phyloP scores from a whole-genome alignment of 2,329 filamentous ascomycete species.

The Fusarium veterinarium region DNA sequence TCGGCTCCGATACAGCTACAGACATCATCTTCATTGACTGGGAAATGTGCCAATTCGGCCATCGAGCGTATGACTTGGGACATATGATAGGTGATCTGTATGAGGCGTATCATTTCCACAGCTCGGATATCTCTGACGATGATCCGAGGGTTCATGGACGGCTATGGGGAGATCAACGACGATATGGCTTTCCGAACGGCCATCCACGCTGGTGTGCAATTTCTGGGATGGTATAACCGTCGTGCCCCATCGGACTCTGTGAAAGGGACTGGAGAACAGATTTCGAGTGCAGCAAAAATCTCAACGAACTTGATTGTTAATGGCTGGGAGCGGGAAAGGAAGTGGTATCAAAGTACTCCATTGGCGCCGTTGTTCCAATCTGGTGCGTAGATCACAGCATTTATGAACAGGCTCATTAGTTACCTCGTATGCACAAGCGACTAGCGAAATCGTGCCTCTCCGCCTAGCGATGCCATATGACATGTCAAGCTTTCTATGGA shows the following conservation, averaged over 20 bases:
- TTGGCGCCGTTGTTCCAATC: not conserved
- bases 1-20: accelerated
- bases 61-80: not conserved
- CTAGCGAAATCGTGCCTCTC: not conserved
- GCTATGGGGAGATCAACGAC: not conserved
- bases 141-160: not conserved
- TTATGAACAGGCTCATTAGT: not conserved
- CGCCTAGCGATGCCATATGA: not conserved
- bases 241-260: not conserved
- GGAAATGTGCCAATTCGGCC: not conserved
- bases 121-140: not conserved
- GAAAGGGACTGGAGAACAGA: not conserved
- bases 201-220: not conserved
- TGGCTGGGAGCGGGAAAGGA: not conserved
- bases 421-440: not conserved
- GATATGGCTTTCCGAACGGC: not conserved
- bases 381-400: not conserved
- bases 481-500: not conserved
- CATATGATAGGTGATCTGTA: not conserved
- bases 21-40: not conserved
- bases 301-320: not conserved
- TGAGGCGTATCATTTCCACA: not conserved
- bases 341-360: not conserved
- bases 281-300: not conserved
- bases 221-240: not conserved